Base-by-base conservation (phyloP, 1,284 basidiomycete species). In the Moesziomyces sp. region DNA sequence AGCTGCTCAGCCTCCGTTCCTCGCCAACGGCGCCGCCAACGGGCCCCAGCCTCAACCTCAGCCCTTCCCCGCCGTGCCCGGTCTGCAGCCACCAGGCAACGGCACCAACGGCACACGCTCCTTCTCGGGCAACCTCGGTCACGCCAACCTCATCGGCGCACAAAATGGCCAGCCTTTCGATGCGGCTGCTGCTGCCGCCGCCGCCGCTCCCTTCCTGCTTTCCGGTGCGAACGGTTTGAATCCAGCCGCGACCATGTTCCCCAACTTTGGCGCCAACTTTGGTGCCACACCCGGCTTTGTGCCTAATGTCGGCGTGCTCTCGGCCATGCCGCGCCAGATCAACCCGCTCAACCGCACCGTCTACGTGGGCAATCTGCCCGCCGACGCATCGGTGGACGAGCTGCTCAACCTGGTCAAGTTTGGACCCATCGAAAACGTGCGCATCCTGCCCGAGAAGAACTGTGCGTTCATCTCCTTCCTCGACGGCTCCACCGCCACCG, bases 341-440 rank as follows among this genome's bases (percentile, higher is more conserved):
- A 74, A 66, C 52, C 76, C 76, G 8, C 62, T 78, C 38, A 77
- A 75, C 28, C 92, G 96, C 61, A 99, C 97, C 0, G 95, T 99
- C 51, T 99, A 98, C 85, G 91, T 99, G 63, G 97, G 96, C 75
- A 97, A 97, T 85, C 89, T 99, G 45, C 96, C 96, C 16, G 88
- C 92, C n/a, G 93, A 93, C 23, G 95, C 96, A 0, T 95, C 94
- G 7, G 94, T 97, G 61, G 95, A 98, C 83, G 96, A 99, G 85
- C 89, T 99, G 26, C 91, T 98, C 81, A 97, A 94, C 85, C 91
- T 97, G 69, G 96, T 99, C 74, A 94, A 97, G 80, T 98, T 97
- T 84, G 97, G 96, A 7, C 96, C 96, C 0, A 91, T 99, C 74
- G 96, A 98, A 85, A 92, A 90, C 53, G 92, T 98, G 81, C 92